Evolutionary conservation across 495 filamentous ascomycete genomes (phyloP), one percentile per base, ranked within the genome.

Genomic region (Pseudomonodictys pantanalensis): DNA sequence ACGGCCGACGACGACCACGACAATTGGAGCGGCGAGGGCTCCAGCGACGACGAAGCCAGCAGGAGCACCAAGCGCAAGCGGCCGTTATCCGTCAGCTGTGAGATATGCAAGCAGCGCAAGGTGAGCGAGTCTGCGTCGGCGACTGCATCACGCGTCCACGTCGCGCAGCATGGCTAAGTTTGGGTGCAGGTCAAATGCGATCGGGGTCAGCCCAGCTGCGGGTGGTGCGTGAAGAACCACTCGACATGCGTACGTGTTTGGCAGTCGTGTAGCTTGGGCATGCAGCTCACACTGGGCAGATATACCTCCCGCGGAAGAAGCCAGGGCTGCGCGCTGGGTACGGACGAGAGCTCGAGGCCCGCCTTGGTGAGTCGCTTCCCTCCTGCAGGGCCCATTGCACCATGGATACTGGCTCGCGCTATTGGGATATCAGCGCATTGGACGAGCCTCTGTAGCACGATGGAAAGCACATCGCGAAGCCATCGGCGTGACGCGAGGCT

Each of bases 281-380:
- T 3, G 38, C 20, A 18, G 38, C 38, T 41, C 12, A 41, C 20
- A n/a, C 4, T 18, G 20, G 12, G 38, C 38, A 41, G 38, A 15
- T 41, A 15, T 93, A 93, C 72, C 90, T 86, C 68, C 88, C 90
- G 67, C 81, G 89, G 18, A 92, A 91, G 75, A 92, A 92, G 71
- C 89, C 89, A 20, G 89, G 89, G 0, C 74, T 92, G 45, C 76
- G 89, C 56, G 91, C 91, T 46, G 91, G 91, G 1, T 95, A 95
- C 70, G 91, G 91, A 1, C 81, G 91, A 53, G 91, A 96, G 73
- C 74, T 96, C 35, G 91, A 96, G 69, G 86, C 91, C 62, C 79
- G 91, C 26, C 79, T 96, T 25, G 72, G 71, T 72, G 43, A 59
- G 79, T 68, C n/a, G n/a, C n/a, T n/a, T n/a, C n/a, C n/a, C n/a